These are phyloP conservation scores for Vanrija sp. DNA, from an alignment of 1,284 basidiomycete species.

Conservation along the genomic window DNA sequence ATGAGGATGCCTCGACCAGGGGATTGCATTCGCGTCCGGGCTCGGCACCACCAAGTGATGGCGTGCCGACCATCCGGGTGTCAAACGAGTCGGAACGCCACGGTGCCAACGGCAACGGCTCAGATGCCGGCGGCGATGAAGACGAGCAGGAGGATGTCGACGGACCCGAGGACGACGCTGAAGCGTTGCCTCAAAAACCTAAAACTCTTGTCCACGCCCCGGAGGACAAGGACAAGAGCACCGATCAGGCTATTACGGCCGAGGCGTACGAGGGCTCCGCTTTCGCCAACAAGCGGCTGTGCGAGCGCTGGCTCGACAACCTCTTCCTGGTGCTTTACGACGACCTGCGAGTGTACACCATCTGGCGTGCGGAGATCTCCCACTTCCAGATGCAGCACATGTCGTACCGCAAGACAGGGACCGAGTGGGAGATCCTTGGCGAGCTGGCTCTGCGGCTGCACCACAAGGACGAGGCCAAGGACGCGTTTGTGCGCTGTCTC, in stretches of 20 bases:
- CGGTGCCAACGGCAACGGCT: conserved; percentile 24
- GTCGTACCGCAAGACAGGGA: conserved; percentile 90
- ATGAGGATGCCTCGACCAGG: conserved; percentile 69
- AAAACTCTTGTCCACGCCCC: conserved; percentile 39
- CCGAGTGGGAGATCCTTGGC: conserved; percentile 98
- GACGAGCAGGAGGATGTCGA: conserved; percentile 35
- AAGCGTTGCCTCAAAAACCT: conserved; percentile 47
- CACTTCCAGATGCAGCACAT: conserved; percentile 96
- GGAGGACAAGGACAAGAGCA: conserved; percentile 33
- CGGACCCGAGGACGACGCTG: conserved; percentile 42
- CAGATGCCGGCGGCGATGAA: conserved; percentile 22
- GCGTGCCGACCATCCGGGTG: conserved; percentile 78
- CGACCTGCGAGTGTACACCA: conserved; percentile 98
- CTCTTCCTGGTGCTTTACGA: conserved; percentile 98
- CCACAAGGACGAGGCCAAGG: conserved; percentile 96
- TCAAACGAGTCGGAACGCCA: conserved; percentile 69
- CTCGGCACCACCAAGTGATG: conserved; percentile 10
- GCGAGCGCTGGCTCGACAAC: conserved; percentile 95
- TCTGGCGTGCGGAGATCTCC: conserved; percentile 97
- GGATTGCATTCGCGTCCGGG: conserved; percentile 18
- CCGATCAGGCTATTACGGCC: not conserved
- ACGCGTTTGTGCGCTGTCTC: conserved; percentile 91
- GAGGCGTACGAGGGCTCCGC: conserved; percentile 62
- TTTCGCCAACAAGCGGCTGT: conserved; percentile 93
- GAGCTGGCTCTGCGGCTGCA: conserved; percentile 87